Conservation (phyloP, 495 filamentous ascomycete genomes). For the Daldinia grandis region DNA sequence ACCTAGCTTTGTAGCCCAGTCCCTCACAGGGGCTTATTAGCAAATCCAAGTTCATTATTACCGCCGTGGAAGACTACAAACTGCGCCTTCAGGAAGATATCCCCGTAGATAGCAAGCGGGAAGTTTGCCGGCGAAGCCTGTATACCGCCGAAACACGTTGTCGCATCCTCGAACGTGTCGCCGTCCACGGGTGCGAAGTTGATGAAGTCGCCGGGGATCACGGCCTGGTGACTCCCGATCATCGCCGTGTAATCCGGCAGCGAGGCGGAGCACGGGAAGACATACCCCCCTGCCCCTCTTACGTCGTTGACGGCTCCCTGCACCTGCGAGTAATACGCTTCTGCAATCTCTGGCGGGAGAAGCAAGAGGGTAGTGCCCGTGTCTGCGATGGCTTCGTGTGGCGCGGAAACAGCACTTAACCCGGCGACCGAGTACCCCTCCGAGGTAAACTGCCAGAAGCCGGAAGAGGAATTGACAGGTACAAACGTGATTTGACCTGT, state of each 20-base stretch:
- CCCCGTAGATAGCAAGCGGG: constrained; percentile 78
- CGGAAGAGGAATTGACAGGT: constrained; percentile 65
- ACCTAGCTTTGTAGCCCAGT: neutral
- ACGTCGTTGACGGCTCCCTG: constrained; percentile 58
- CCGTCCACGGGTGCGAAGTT: constrained; percentile 63
- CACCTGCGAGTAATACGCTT: constrained; percentile 74
- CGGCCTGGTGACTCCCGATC: constrained; percentile 65
- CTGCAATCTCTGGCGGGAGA: constrained; percentile 64
- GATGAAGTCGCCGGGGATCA: constrained; percentile 67
- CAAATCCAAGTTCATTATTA: constrained; percentile 67
- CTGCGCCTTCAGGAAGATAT: constrained; percentile 84
- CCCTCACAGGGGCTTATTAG: constrained; percentile 52
- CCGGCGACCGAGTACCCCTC: constrained; percentile 67
- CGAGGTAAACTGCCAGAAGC: constrained; percentile 78
- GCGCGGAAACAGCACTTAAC: constrained; percentile 15
- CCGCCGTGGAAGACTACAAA: constrained; percentile 78
- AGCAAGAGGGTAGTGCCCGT: constrained; percentile 79
- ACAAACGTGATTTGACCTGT: constrained; percentile 67
- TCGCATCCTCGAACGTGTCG: constrained; percentile 47
- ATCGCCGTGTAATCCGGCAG: constrained; percentile 70
- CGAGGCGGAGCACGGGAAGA: constrained; percentile 68
- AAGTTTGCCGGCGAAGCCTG: constrained; percentile 67
- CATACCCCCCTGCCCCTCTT: constrained; percentile 70
- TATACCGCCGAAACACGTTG: constrained; percentile 71
- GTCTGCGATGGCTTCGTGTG: constrained; percentile 62